phyloP scores from a whole-genome alignment of 192 early-diverging fungal genomes.

The Entrophospora sp. region DNA sequence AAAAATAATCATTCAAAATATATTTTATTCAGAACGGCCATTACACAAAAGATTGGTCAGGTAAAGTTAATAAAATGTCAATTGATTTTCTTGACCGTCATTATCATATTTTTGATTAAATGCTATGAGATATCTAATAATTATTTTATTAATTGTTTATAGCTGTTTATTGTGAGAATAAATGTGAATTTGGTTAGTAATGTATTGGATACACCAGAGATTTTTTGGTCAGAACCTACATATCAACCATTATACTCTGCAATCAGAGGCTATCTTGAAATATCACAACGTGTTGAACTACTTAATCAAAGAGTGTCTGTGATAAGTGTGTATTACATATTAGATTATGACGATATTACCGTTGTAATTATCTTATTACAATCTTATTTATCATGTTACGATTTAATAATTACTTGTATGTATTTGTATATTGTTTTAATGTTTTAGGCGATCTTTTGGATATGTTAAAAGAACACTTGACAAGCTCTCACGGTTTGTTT shows the following conservation, averaged over 20 bases:
- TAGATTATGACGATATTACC: too few relatives aligned
- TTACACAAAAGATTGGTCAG: constrained; percentile 93
- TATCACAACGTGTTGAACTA: constrained; percentile 78
- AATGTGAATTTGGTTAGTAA: constrained; percentile 86
- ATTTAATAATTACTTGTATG: neutral
- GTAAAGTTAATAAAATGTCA: neutral
- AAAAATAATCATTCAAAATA: too few relatives aligned
- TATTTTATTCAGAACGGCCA: constrained; percentile 58
- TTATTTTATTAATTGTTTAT: neutral
- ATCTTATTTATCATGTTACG: too few relatives aligned
- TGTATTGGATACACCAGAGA: constrained; percentile 87
- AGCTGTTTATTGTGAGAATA: constrained; percentile 79
- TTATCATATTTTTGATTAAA: too few relatives aligned
- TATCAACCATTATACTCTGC: constrained; percentile 73
- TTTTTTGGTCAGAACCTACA: constrained; percentile 84
- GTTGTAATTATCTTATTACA: too few relatives aligned
- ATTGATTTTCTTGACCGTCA: neutral
- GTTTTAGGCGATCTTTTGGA: constrained; percentile 70
- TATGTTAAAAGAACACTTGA: constrained; percentile 92
- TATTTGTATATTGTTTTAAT: too few relatives aligned
- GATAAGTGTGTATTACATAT: constrained; percentile 42
- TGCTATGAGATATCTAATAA: neutral
- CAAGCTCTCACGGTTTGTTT: constrained; percentile 63
- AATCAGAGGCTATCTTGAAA: constrained; percentile 73
- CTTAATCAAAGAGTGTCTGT: constrained; percentile 90